Evolutionary conservation across 2,329 filamentous ascomycete genomes (phyloP), one percentile per base, ranked within the genome.

Genomic region (Aspergillus luchuensis): DNA sequence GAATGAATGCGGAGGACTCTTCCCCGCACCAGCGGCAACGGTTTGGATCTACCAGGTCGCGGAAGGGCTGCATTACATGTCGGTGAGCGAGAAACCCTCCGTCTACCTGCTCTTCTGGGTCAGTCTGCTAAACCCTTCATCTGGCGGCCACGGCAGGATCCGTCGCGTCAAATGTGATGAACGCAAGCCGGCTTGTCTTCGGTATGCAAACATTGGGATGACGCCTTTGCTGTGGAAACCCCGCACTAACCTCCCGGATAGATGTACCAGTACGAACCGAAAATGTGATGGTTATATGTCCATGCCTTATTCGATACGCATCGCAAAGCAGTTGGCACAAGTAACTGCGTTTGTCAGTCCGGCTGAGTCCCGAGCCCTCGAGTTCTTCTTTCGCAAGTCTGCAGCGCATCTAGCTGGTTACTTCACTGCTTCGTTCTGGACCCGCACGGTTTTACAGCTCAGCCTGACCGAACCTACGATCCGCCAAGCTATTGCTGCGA

Each of bases 391-490:
- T 8, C 75, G 81, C 25, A 84, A 85, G 47, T 89, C 88, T 0
- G 85, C 87, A 1, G 83, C 77, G 50, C 86, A 88, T 67, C 76
- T 90, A 6, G 88, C 87, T 0, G 87, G 88, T 11, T 89, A 87
- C 70, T 90, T 90, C 62, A 85, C 89, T 69, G 84, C 82, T 19
- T 79, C 82, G 1, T 90, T 90, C 69, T 90, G 87, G 87, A 86
- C 82, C 0, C 79, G 82, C 47, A 82, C 83, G 36, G 86, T 90
- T 1, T 72, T 89, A 8, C 84, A 87, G 66, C 86, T 87, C 71
- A 89, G 86, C 56, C 85, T 89, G 64, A 79, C 80, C 0, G 85
- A 88, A 68, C 77, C 82, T 11, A 81, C 87, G 25, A 86, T 90
- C 60, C 83, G 84, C 11, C 86, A 89, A 71, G 85, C 87, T 10